A percentile compares a stretch with the other conserved stretches of the same genome.
These are phyloP conservation scores for Hypoxylon crocopeplum DNA, from an alignment of 495 filamentous ascomycete genomes.

Conservation along the genomic window DNA sequence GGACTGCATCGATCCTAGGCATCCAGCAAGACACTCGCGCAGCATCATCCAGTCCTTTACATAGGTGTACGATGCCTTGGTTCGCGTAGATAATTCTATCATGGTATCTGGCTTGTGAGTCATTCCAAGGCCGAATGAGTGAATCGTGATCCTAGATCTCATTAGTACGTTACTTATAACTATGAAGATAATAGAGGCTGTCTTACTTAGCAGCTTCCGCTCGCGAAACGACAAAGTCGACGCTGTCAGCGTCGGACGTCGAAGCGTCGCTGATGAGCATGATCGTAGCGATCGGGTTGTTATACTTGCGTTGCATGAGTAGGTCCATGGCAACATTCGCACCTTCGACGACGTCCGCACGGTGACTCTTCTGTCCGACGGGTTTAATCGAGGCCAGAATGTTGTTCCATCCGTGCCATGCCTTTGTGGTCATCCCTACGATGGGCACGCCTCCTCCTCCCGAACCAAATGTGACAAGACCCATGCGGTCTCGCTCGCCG, in stretches of 20 bases:
- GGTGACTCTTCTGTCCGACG: conserved; percentile 93
- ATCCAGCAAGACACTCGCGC: conserved; percentile 94
- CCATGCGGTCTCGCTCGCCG: conserved; percentile 96
- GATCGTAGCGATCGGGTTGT: conserved; percentile 95
- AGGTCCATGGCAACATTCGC: conserved; percentile 99
- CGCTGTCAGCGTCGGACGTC: conserved; percentile 94
- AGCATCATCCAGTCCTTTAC: conserved; percentile 99
- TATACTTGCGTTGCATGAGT: conserved; percentile 95
- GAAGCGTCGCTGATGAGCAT: conserved; percentile 98
- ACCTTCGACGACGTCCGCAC: conserved; percentile 96
- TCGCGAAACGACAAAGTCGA: conserved; percentile 97
- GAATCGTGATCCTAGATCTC: conserved; percentile 78
- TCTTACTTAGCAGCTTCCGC: conserved; percentile 96
- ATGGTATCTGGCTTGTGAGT: conserved; percentile 99
- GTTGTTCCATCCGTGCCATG: conserved; percentile 90
- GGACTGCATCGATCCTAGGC: conserved; percentile 90
- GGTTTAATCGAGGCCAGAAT: conserved; percentile 88
- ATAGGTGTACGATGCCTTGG: conserved; percentile 96
- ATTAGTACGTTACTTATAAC: neutral
- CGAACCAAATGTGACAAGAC: conserved; percentile 95
- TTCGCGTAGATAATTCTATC: conserved; percentile 95
- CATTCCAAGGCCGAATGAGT: conserved; percentile 94
- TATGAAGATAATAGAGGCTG: conserved; percentile 14
- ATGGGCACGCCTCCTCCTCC: conserved; percentile 91
- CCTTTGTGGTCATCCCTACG: conserved; percentile 97